Base-by-base conservation (phyloP, 1,139 yeast genomes). In the Hanseniaspora uvarum region DNA sequence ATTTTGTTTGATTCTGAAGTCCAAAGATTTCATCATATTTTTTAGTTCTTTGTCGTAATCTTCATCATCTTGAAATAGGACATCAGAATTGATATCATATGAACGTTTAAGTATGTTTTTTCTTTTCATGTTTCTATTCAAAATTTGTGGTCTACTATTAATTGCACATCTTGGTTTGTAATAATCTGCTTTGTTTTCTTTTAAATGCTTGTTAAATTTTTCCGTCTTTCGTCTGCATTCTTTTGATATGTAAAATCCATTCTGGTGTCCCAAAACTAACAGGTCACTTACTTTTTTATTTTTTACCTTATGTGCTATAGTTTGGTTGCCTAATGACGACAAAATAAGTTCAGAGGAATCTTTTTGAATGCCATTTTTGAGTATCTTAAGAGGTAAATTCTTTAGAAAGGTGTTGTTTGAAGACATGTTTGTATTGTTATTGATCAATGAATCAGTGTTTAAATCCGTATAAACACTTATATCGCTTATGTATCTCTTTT, bases 401-500 rank as follows among this genome's bases (percentile, higher is more conserved):
- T 39, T 39, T 6, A 39, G 19, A 23, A 39, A 39, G 4, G n/a
- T 28, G 8, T 43, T 28, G 11, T 18, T 19, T 5, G 6, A 11
- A 1, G 34, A 28, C 0, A 28, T 14, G n/a, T 19, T 31, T 11
- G 11, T 36, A 30, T 14, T 28, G 4, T 43, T 30, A 18, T 31
- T 28, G 1, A 16, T 43, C 18, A 28, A 28, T 21, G 24, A 43
- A 3, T 19, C 24, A 21, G 43, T 39, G 30, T 23, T 23, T 23
- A 39, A 39, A 2, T 39, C 43, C 30, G 43, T 26, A 24, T 39
- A 39, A 14, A 23, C 43, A 39, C 43, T n/a, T 5, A 39, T 39
- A 26, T 39, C 43, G n/a, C 43, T 39, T n/a, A 39, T 39, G 19
- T 39, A 39, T 39, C 43, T 39, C n/a, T 39, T 39, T 12, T 24